Percentiles rank a stretch among this genome's conserved stretches.
phyloP scores from a whole-genome alignment of 2,329 filamentous ascomycete species.

The Bipolaris sorokiniana region DNA sequence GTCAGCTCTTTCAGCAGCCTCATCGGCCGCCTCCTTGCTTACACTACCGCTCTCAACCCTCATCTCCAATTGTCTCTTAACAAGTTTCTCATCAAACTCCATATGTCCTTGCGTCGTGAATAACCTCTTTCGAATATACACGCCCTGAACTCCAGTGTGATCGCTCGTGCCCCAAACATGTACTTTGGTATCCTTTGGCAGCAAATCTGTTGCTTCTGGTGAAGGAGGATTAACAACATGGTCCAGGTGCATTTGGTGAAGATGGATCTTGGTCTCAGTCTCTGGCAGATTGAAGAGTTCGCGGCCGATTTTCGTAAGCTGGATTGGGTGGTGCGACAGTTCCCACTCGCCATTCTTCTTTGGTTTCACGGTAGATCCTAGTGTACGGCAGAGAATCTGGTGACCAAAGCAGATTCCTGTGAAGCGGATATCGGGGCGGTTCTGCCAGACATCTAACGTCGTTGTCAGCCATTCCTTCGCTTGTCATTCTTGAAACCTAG shows the following conservation, averaged over 20 bases:
- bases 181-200: constrained; percentile 50
- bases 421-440: constrained; percentile 59
- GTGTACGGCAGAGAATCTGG: constrained; percentile 54
- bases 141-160: constrained; percentile 53
- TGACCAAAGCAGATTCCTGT: constrained; percentile 58
- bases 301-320: constrained; percentile 50
- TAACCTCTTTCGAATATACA: constrained; percentile 54
- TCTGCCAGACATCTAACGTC: constrained; percentile 56
- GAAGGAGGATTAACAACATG: constrained; percentile 49
- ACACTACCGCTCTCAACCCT: constrained; percentile 53
- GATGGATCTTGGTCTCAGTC: constrained; percentile 41
- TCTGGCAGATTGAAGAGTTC: constrained; percentile 49
- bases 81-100: constrained; percentile 56
- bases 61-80: constrained; percentile 54
- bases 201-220: constrained; percentile 24
- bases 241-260: constrained; percentile 59
- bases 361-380: constrained; percentile 50
- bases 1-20: constrained; percentile 41
- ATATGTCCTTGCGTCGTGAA: constrained; percentile 57
- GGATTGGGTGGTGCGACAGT: constrained; percentile 52
- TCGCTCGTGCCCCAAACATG: constrained; percentile 58
- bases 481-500: background rate
- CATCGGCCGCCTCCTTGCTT: constrained; percentile 44
- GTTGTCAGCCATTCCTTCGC: constrained; percentile 6
- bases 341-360: constrained; percentile 54